Percentiles rank a stretch among this genome's conserved stretches.
Conservation (phyloP, 441 rosid species). For the Hypseocharis bilobata region DNA sequence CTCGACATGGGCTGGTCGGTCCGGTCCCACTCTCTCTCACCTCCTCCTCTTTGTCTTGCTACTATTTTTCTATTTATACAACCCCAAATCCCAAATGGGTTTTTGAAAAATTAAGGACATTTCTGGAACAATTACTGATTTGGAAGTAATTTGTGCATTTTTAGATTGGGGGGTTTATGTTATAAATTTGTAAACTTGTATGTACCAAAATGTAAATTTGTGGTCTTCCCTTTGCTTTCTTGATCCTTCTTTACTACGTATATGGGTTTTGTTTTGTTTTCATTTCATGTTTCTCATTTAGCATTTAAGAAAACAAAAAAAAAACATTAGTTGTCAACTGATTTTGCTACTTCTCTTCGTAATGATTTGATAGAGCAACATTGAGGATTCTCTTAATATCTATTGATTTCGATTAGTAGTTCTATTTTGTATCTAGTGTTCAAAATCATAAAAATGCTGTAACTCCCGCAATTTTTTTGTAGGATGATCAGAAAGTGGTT, state of each 20-base stretch:
- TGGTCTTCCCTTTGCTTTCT: too few relatives aligned
- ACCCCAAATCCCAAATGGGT: too few relatives aligned
- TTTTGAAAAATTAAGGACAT: too few relatives aligned
- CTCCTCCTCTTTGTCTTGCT: neutral
- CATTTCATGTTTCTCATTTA: too few relatives aligned
- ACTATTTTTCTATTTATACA: neutral
- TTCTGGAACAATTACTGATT: too few relatives aligned
- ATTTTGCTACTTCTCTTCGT: too few relatives aligned
- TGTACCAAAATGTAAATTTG: too few relatives aligned
- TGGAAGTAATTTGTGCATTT: neutral
- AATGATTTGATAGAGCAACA: too few relatives aligned
- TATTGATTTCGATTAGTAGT: neutral
- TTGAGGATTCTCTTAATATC: too few relatives aligned
- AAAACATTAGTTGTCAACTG: too few relatives aligned
- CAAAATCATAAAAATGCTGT: neutral
- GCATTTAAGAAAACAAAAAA: too few relatives aligned
- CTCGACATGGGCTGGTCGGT: slow-evolving; percentile 95
- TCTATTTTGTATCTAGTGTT: neutral
- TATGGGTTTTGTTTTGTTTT: too few relatives aligned
- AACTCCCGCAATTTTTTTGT: slow-evolving; percentile 5
- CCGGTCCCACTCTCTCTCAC: neutral
- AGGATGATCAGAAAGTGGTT: slow-evolving; percentile 81
- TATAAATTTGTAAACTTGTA: neutral
- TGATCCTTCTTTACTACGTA: neutral
- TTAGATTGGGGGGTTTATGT: neutral